Evolutionary conservation across 2,329 filamentous ascomycete genomes (phyloP), one percentile per base, ranked within the genome.

Genomic region (Arthrobotrys entomopaga): DNA sequence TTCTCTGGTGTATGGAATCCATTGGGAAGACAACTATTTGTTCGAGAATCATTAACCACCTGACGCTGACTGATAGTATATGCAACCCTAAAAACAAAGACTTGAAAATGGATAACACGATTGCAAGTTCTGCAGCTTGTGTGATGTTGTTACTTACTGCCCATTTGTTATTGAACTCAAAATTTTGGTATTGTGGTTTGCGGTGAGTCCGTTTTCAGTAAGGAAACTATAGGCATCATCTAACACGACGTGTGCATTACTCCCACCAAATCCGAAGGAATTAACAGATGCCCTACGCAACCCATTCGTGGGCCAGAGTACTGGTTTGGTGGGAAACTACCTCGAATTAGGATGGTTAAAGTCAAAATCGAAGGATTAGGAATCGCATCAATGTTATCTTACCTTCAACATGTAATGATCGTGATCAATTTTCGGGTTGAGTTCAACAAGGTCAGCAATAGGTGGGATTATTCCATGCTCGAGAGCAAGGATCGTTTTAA

Each of bases 401-500:
- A 66, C 50, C 29, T 53, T 74, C 7, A 52, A 43, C n/a, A 74
- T 5, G 77, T 77, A n/a, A 63, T 77, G 58, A 0, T 10, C 11
- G 24, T 66, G 2, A 11, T 73, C 63, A 24, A 66, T 73, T 0
- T 2, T 19, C 0, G 52, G 54, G 22, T 73, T 73, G 19, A 73
- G 61, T 4, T 46, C 6, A n/a, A 26, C n/a, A 13, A 65, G 57
- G 19, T 52, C 66, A 6, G 78, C 77, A 54, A 78, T 78, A 3
- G 77, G 76, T 1, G 77, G 79, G 8, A 87, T 86, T 54, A 82
- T 79, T 15, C 84, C 85, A 26, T 83, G 82, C 76, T 87, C 84
- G 0, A 86, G 77, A 8, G 82, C 80, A 3, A 87, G 80, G 1
- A 86, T 80, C 1, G 82, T 83, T 77, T 87, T 87, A 79, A 87